Conservation (phyloP, 495 filamentous ascomycete genomes). For the Aspergillus olivimuriae region DNA sequence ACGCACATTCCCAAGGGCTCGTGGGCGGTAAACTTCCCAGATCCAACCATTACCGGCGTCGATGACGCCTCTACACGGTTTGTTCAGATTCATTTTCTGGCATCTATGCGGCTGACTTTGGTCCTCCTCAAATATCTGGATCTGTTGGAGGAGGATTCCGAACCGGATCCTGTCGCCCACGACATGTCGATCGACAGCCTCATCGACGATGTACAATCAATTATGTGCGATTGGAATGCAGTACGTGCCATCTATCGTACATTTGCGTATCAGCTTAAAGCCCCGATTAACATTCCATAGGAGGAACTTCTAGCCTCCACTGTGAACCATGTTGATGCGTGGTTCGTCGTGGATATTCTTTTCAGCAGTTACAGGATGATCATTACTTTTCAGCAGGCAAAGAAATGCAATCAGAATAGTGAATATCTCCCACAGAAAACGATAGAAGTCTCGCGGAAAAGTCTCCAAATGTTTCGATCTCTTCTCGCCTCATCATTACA, state of each 20-base stretch:
- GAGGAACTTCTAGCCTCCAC: conserved; percentile 13
- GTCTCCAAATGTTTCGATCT: no score
- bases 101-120: conserved; percentile 17
- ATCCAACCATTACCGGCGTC: conserved; percentile 13
- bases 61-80: conserved; percentile 12
- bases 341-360: conserved; percentile 16
- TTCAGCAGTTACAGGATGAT: conserved; percentile 18
- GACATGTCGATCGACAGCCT: conserved; percentile 9
- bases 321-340: conserved; percentile 11
- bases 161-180: neutral
- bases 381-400: conserved; percentile 15
- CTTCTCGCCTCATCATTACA: no score
- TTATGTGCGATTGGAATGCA: conserved; percentile 13
- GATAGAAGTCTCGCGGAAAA: no score
- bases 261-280: no score
- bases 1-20: conserved; percentile 10
- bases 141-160: neutral
- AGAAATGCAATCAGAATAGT: no score
- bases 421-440: no score
- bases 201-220: conserved; percentile 10
- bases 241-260: conserved; percentile 1
- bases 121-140: conserved; percentile 15
- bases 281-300: conserved; percentile 4
- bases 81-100: conserved; percentile 20
- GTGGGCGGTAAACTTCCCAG: conserved; percentile 19